Percentiles rank a stretch among this genome's conserved stretches.
Evolutionary conservation across 257 asterid genomes (phyloP).

Genomic region (Solanum dulcamara): DNA sequence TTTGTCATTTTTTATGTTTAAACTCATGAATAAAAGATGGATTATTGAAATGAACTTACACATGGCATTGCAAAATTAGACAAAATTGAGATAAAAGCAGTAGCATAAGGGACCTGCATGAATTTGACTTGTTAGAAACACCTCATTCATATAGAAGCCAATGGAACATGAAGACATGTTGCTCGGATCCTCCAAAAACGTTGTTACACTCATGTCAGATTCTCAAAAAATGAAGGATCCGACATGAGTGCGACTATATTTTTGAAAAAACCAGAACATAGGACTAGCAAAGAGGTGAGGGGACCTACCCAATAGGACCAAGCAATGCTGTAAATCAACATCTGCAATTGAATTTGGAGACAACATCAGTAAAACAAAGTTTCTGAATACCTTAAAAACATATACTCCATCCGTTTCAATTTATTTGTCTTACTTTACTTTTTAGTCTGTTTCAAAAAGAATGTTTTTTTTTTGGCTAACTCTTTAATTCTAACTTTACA

Average conservation of each 20-base stretch:
- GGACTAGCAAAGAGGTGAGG: background rate
- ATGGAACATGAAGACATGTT: background rate
- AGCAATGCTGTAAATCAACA: constrained; percentile 70
- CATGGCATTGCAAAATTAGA: constrained; percentile 68
- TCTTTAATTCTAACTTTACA: no score
- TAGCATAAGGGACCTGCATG: constrained; percentile 75
- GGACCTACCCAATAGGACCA: constrained; percentile 83
- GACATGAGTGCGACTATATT: background rate
- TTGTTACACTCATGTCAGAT: background rate
- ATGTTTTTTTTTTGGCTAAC: no score
- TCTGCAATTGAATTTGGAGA: constrained; percentile 34
- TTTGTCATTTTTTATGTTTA: background rate
- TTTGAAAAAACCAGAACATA: background rate
- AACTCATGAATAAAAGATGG: background rate
- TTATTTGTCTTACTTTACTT: background rate
- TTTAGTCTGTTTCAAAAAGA: no score
- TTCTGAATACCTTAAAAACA: background rate
- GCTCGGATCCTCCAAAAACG: background rate
- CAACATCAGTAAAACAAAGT: background rate
- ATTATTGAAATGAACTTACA: constrained; percentile 28
- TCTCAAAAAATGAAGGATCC: background rate
- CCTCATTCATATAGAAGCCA: background rate
- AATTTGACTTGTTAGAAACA: background rate
- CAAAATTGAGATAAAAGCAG: constrained; percentile 43
- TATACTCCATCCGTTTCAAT: background rate